Evolutionary conservation across 176 grass and related monocot genomes (phyloP).

Genomic region (Poa pratensis): DNA sequence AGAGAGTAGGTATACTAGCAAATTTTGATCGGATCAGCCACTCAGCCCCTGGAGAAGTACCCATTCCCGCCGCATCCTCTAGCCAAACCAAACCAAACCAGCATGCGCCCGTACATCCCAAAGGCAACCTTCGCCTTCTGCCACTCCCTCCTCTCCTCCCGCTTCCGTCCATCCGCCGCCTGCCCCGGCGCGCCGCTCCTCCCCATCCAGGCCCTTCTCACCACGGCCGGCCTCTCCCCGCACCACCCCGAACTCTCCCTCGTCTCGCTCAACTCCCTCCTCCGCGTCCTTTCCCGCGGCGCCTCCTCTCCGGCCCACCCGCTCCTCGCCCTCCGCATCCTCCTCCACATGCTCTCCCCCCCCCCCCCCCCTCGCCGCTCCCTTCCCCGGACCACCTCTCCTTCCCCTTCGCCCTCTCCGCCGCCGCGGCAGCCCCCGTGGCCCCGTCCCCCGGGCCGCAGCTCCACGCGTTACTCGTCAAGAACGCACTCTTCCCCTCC

Average conservation of each 20-base stretch:
- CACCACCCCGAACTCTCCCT: constrained; percentile 54
- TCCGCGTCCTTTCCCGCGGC: constrained; percentile 50
- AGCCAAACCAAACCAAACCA: constrained; percentile 1
- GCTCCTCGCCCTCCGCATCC: constrained; percentile 56
- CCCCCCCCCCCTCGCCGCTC: constrained; percentile 42
- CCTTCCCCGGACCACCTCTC: constrained; percentile 76
- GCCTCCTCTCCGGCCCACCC: constrained; percentile 51
- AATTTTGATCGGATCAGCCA: too few species aligned
- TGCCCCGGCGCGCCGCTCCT: constrained; percentile 33
- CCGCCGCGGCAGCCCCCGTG: constrained; percentile 49
- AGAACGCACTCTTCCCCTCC: constrained; percentile 65
- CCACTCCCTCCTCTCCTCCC: constrained; percentile 57
- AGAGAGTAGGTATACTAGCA: too few species aligned
- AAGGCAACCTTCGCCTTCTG: constrained; percentile 57
- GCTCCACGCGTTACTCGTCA: constrained; percentile 62
- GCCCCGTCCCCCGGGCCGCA: constrained; percentile 46
- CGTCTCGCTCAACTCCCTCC: constrained; percentile 63
- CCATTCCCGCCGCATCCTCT: background rate
- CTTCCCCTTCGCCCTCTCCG: constrained; percentile 84
- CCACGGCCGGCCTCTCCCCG: constrained; percentile 53
- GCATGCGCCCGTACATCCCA: constrained; percentile 54
- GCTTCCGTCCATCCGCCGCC: constrained; percentile 44
- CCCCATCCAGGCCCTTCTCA: constrained; percentile 59
- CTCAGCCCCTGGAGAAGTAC: background rate
- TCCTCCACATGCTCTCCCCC: constrained; percentile 65